Conservation (phyloP, 2,329 filamentous ascomycete genomes). For the Ambrosiella xylebori region DNA sequence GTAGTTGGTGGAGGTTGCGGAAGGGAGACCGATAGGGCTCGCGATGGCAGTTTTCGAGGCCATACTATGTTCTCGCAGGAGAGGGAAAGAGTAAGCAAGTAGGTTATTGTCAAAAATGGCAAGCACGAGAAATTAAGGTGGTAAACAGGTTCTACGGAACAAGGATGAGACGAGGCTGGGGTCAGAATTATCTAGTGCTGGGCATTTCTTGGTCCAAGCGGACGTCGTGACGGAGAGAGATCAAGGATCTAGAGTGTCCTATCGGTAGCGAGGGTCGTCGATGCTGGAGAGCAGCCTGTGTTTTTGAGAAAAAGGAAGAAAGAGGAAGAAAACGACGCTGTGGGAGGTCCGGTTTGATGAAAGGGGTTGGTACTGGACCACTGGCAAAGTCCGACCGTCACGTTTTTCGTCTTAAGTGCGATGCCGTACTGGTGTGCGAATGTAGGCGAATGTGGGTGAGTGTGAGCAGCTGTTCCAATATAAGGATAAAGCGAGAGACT, state of each 20-base stretch:
- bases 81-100: not conserved
- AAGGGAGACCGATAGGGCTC: constrained; percentile 25
- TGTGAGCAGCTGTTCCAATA: not conserved
- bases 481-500: too few species aligned
- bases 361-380: not conserved
- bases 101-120: not conserved
- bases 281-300: not conserved
- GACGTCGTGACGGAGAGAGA: not conserved
- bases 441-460: not conserved
- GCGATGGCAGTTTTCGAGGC: constrained; percentile 30
- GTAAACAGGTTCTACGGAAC: constrained; percentile 2
- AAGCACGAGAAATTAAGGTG: constrained; percentile 6
- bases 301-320: not conserved
- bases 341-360: constrained; percentile 1
- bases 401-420: not conserved
- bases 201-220: constrained; percentile 7
- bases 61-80: constrained; percentile 19
- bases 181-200: constrained; percentile 7
- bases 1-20: constrained; percentile 19
- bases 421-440: not conserved
- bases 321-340: constrained; percentile 1
- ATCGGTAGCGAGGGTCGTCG: constrained; percentile 1
- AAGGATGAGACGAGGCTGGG: constrained; percentile 5
- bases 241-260: constrained; percentile 2
- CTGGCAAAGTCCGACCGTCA: not conserved